Evolutionary conservation across 2,329 filamentous ascomycete species (phyloP), one percentile per base, ranked within the genome.

Genomic region (Capronia americana): DNA sequence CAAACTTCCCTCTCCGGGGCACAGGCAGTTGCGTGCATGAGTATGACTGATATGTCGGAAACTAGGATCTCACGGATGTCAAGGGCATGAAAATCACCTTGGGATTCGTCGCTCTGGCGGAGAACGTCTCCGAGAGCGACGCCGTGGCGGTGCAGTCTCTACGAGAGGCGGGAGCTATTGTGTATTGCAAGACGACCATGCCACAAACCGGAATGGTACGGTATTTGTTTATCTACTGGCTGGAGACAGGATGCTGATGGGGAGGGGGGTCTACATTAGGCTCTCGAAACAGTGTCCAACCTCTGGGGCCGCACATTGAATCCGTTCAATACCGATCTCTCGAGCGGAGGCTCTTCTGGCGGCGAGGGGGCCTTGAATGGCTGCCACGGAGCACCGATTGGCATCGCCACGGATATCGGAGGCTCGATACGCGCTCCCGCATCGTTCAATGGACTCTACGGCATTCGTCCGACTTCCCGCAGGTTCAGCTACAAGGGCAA

Each of bases 381-480:
- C 0, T 79, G 83, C 71, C 74, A 80, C 23, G 84, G 84, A 0
- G 82, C 79, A 10, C 69, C 83, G 0, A 70, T 86, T 0, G 84
- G 84, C 3, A 79, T 86, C 0, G 84, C 84, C 2, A 86, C 84
- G 3, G 84, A 86, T 70, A 81, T 86, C 7, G 84, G 84, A n/a
- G 83, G 84, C 8, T 81, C 78, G 2, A 83, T 85, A 61, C 77
- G 84, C 2, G 80, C 86, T 14, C 84, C 84, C 0, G 79, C 83
- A 0, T 79, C 81, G 70, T 79, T 83, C 62, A 81, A 84, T 67
- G 82, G 81, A 2, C 73, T 84, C 0, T 85, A 81, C 50, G 83
- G 83, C 5, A 73, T 78, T 2, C 75, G 66, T 64, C 76, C 76
- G 6, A 74, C 69, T 0, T 72, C 73, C 17, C 75, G 76, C 1